phyloP scores from a whole-genome alignment of 495 filamentous ascomycete species.

The Penicillium waksmanii region DNA sequence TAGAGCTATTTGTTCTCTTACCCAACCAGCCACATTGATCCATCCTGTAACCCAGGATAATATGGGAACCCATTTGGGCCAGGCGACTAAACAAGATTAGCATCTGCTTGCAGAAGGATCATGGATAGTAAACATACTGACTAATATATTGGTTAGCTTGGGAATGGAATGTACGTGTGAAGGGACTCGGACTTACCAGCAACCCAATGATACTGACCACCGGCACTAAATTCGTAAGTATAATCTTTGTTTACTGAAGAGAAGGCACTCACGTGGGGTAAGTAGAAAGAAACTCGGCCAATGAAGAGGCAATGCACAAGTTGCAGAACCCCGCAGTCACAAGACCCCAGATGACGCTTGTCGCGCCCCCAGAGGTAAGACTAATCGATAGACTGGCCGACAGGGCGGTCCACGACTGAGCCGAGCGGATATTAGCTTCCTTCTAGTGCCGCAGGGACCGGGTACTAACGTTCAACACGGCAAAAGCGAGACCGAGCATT shows the following conservation, averaged over 20 bases:
- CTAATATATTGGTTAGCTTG: conserved; percentile 16
- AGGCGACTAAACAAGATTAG: conserved; percentile 43
- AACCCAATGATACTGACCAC: conserved; percentile 75
- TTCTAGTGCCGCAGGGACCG: not conserved
- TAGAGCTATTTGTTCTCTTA: conserved; percentile 28
- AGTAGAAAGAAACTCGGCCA: conserved; percentile 71
- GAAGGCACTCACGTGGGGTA: conserved; percentile 60
- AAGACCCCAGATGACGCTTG: conserved; percentile 55
- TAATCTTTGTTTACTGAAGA: not conserved
- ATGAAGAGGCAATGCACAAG: conserved; percentile 65
- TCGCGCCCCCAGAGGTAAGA: conserved; percentile 47
- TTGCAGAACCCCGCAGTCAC: conserved; percentile 72
- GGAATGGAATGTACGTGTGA: not conserved
- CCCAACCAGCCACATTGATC: conserved; percentile 75
- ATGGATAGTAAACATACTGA: conserved; percentile 29
- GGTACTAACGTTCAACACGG: conserved; percentile 47
- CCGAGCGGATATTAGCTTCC: conserved; percentile 1
- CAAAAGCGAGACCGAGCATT: conserved; percentile 53
- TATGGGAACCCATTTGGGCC: conserved; percentile 59
- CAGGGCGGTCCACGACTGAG: conserved; percentile 49
- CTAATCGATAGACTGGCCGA: conserved; percentile 50
- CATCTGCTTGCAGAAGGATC: not conserved
- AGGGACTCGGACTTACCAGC: conserved; percentile 48
- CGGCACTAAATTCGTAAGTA: conserved; percentile 35
- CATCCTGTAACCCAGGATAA: conserved; percentile 73